Conservation (phyloP, 345 rosid species). For the Salix udensis region DNA sequence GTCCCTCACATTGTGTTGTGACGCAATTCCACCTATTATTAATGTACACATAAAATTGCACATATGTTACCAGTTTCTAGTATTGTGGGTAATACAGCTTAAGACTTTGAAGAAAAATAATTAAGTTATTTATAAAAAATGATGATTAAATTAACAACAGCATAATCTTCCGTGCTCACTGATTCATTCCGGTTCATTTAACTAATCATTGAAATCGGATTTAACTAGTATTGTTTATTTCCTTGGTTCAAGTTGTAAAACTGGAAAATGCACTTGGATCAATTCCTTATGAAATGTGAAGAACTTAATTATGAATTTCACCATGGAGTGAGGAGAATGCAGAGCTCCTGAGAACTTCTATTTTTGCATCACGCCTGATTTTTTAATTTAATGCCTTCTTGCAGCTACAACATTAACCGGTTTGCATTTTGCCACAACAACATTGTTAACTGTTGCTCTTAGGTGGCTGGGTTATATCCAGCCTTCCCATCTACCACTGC, state of each 20-base stretch:
- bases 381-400: constrained; percentile 14
- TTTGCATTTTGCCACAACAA: constrained; percentile 92
- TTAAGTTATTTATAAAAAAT: background rate
- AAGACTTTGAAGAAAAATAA: background rate
- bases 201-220: background rate
- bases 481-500: constrained; percentile 66
- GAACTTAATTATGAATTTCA: background rate
- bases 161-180: background rate
- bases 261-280: background rate
- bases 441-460: constrained; percentile 64
- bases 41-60: background rate
- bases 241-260: background rate
- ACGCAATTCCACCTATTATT: background rate
- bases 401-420: constrained; percentile 99
- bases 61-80: background rate
- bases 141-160: background rate
- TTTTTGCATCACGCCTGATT: constrained; percentile 11
- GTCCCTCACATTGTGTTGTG: background rate
- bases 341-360: background rate
- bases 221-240: background rate
- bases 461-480: constrained; percentile 89
- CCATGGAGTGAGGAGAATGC: background rate
- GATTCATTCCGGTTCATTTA: background rate
- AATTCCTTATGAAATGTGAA: background rate
- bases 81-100: background rate